These are phyloP conservation scores for Wickerhamiella australiensis DNA, from an alignment of 805 yeast species.

Conservation along the genomic window DNA sequence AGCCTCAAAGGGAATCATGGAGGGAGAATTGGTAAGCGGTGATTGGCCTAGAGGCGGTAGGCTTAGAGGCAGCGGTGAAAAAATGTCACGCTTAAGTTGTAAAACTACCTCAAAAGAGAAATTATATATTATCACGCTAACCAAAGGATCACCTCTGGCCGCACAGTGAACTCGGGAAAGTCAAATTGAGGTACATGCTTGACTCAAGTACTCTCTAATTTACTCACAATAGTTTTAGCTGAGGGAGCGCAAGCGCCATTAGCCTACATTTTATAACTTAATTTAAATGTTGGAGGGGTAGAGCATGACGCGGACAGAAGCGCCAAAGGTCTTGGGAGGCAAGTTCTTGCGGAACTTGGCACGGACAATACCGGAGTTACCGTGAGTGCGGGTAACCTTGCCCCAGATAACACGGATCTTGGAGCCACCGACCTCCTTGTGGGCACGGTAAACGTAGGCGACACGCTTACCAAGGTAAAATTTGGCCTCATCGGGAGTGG, in stretches of 20 bases:
- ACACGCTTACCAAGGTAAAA: conserved; percentile 99
- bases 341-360: conserved; percentile 98
- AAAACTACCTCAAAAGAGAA: no score
- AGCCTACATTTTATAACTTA: conserved; percentile 13
- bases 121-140: no score
- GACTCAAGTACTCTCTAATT: neutral
- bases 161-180: neutral
- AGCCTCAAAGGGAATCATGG: conserved; percentile 61
- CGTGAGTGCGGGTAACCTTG: conserved; percentile 96
- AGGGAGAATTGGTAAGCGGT: conserved; percentile 10
- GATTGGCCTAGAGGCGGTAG: neutral
- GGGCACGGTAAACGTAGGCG: conserved; percentile 98
- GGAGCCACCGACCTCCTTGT: conserved; percentile 96
- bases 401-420: conserved; percentile 99
- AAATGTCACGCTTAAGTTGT: no score
- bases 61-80: no score
- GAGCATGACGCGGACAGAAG: conserved; percentile 98
- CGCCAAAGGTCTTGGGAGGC: conserved; percentile 99
- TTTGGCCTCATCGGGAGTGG: conserved; percentile 84
- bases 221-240: neutral
- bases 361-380: conserved; percentile 95
- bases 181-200: neutral
- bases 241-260: conserved; percentile 2
- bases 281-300: conserved; percentile 97
- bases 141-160: no score